Conservation (phyloP, 441 rosid species). For the Eutrema salsugineum region DNA sequence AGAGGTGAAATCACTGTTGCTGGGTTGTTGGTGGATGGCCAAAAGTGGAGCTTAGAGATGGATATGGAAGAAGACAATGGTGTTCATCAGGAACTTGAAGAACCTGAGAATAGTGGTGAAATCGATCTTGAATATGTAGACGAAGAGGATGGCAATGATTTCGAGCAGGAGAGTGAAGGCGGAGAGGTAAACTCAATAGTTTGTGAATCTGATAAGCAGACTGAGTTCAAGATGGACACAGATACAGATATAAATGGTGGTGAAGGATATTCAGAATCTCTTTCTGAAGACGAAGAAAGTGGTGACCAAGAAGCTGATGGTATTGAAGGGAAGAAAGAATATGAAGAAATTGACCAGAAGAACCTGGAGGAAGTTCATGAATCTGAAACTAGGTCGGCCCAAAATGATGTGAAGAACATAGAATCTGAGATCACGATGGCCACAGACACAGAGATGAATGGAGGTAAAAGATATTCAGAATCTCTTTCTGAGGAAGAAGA, state of each 20-base stretch:
- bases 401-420: slow-evolving; percentile 1
- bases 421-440: slow-evolving; percentile 4
- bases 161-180: slow-evolving; percentile 5
- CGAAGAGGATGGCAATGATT: slow-evolving; percentile 27
- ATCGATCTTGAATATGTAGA: slow-evolving; percentile 22
- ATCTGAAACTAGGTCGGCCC: neutral
- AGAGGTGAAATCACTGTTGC: slow-evolving; percentile 24
- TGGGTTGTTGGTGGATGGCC: slow-evolving; percentile 18
- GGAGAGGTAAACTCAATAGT: neutral
- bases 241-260: neutral
- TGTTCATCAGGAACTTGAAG: slow-evolving; percentile 13
- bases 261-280: neutral
- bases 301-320: neutral
- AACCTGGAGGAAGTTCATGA: slow-evolving; percentile 8
- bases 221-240: slow-evolving; percentile 5
- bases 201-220: neutral
- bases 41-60: slow-evolving; percentile 23
- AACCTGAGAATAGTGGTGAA: slow-evolving; percentile 3
- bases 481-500: slow-evolving; percentile 9
- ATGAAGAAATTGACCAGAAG: neutral
- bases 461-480: neutral
- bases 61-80: slow-evolving; percentile 22
- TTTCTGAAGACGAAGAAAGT: slow-evolving; percentile 9
- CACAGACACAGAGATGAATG: neutral
- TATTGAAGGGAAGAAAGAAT: slow-evolving; percentile 14